These are phyloP conservation scores for Acer yangbiense DNA, from an alignment of 345 rosid genomes.

Conservation along the genomic window DNA sequence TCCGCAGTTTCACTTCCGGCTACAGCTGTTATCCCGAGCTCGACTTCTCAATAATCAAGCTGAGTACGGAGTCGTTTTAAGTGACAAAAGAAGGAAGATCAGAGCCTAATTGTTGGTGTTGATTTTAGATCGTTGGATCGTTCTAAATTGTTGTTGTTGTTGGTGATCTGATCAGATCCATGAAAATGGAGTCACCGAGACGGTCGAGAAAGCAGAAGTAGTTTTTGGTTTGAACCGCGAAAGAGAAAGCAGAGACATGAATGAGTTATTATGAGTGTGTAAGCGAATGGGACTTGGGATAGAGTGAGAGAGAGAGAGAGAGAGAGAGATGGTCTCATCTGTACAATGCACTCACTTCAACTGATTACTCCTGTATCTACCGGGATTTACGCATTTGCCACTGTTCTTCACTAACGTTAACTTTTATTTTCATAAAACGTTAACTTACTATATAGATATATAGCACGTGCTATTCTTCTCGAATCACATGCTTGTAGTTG, in stretches of 20 bases:
- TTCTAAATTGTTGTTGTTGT: neutral
- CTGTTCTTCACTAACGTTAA: neutral
- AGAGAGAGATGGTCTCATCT: slow-evolving; percentile 2
- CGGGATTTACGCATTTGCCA: slow-evolving; percentile 14
- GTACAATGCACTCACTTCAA: neutral
- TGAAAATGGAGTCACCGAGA: slow-evolving; percentile 8
- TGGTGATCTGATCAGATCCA: slow-evolving; percentile 23
- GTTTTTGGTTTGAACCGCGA: slow-evolving; percentile 21
- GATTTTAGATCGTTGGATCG: neutral
- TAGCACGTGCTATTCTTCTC: no score
- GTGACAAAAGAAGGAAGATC: neutral
- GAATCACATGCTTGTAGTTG: no score
- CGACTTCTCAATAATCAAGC: neutral
- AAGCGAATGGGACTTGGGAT: neutral
- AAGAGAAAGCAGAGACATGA: slow-evolving; percentile 10
- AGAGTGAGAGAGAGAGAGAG: slow-evolving; percentile 7
- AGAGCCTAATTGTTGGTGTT: neutral
- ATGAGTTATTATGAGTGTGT: neutral
- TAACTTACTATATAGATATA: no score
- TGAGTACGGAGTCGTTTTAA: neutral
- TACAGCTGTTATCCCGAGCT: neutral
- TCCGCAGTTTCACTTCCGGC: neutral
- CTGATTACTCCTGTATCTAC: neutral
- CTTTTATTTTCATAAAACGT: neutral
- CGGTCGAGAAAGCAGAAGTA: slow-evolving; percentile 2